These are phyloP conservation scores for Hypoxylon trugodes DNA, from an alignment of 495 filamentous ascomycete species.

Conservation along the genomic window DNA sequence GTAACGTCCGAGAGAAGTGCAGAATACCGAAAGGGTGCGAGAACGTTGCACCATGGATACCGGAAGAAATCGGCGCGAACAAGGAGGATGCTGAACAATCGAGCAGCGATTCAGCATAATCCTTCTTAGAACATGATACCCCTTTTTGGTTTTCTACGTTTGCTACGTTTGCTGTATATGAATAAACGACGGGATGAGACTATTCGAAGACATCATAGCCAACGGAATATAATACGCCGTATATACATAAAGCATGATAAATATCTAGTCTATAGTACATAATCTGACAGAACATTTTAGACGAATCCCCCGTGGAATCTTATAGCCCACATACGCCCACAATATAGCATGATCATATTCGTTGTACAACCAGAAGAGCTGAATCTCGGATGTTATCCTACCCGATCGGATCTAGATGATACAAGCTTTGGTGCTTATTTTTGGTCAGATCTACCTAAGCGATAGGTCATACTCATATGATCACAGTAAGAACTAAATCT, in stretches of 20 bases:
- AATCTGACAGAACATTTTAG: background rate
- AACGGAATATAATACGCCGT: slow-evolving; percentile 12
- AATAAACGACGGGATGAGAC: background rate
- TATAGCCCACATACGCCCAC: no score
- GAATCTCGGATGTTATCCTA: no score
- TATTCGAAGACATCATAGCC: background rate
- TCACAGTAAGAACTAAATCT: no score
- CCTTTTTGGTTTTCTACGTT: slow-evolving; percentile 15
- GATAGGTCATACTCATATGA: no score
- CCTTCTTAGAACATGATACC: slow-evolving; percentile 31
- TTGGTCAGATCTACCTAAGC: no score
- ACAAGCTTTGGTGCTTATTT: no score
- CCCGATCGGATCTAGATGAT: no score
- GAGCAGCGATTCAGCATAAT: slow-evolving; percentile 44
- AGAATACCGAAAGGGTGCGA: slow-evolving; percentile 72
- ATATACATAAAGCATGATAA: slow-evolving; percentile 6
- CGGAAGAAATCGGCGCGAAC: slow-evolving; percentile 17
- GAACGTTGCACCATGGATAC: slow-evolving; percentile 49
- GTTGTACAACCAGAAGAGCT: no score
- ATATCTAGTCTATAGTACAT: slow-evolving; percentile 5
- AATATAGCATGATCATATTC: no score
- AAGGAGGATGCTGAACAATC: slow-evolving; percentile 37
- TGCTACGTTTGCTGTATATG: background rate
- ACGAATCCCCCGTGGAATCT: no score
- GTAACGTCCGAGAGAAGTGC: slow-evolving; percentile 63